A percentile compares a stretch with the other conserved stretches of the same genome.
These are phyloP conservation scores for Cryptosporidium viatorum DNA, from an alignment of 169 alveolate species.

Conservation along the genomic window DNA sequence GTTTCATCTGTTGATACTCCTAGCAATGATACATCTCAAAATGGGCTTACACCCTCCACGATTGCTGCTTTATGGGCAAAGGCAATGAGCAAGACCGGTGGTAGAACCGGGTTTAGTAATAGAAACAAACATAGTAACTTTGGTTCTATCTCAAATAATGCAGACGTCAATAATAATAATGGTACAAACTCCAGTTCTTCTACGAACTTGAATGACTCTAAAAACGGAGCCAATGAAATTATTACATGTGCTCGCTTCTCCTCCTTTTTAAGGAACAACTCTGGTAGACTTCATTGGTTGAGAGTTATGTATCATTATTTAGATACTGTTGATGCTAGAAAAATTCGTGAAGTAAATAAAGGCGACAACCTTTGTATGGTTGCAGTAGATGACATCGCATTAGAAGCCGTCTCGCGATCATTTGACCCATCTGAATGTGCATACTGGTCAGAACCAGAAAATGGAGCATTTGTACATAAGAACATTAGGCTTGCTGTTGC, in stretches of 20 bases:
- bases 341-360: constrained; percentile 5
- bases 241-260: constrained; percentile 68
- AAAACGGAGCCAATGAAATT: constrained; percentile 1
- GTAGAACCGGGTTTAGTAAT: constrained; percentile 49
- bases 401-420: constrained; percentile 66
- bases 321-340: constrained; percentile 56
- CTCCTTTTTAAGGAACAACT: constrained; percentile 68
- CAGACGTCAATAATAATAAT: not conserved
- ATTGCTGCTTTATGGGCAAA: constrained; percentile 75
- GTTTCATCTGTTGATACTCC: not conserved
- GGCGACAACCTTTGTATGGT: constrained; percentile 42
- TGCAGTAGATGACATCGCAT: constrained; percentile 68
- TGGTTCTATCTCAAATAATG: not conserved
- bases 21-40: constrained; percentile 3
- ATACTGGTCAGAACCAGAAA: constrained; percentile 74
- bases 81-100: constrained; percentile 75
- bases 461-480: constrained; percentile 71
- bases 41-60: constrained; percentile 52
- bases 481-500: constrained; percentile 68
- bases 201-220: not conserved
- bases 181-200: not conserved
- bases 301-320: constrained; percentile 65
- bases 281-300: constrained; percentile 72
- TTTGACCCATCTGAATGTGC: constrained; percentile 76
- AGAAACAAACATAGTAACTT: constrained; percentile 1